phyloP scores from a whole-genome alignment of 331 rosid genomes.

The Cydonia oblonga region DNA sequence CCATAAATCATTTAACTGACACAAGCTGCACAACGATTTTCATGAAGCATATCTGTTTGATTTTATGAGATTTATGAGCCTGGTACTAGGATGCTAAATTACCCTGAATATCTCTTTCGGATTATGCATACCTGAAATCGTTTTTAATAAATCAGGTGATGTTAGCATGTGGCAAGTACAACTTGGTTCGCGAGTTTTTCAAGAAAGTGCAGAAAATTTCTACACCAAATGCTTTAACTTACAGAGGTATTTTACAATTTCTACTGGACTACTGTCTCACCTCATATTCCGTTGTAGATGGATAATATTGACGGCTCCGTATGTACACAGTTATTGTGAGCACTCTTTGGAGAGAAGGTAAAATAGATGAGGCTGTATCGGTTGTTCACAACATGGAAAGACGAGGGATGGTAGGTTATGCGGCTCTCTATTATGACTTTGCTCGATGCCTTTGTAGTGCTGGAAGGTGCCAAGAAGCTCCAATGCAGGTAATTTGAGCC shows the following conservation, averaged over 20 bases:
- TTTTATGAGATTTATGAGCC: neutral
- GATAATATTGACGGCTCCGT: slow-evolving; percentile 21
- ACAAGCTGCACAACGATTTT: no score
- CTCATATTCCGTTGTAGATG: neutral
- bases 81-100: neutral
- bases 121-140: neutral
- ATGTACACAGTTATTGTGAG: slow-evolving; percentile 61
- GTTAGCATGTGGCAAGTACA: slow-evolving; percentile 80
- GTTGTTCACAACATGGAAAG: slow-evolving; percentile 73
- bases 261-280: slow-evolving; percentile 3
- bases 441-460: slow-evolving; percentile 90
- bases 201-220: slow-evolving; percentile 67
- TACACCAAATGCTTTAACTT: slow-evolving; percentile 71
- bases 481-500: slow-evolving; percentile 51
- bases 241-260: slow-evolving; percentile 45
- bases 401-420: slow-evolving; percentile 90
- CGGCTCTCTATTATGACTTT: slow-evolving; percentile 86
- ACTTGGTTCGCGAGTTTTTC: slow-evolving; percentile 90
- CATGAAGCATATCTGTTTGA: neutral
- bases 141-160: slow-evolving; percentile 59
- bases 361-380: slow-evolving; percentile 62
- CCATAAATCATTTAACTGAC: neutral
- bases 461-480: slow-evolving; percentile 82
- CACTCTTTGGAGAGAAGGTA: slow-evolving; percentile 76
- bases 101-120: slow-evolving; percentile 1